Conservation (phyloP, 768 basidiomycete genomes). For the Tephrocybe sp. region DNA sequence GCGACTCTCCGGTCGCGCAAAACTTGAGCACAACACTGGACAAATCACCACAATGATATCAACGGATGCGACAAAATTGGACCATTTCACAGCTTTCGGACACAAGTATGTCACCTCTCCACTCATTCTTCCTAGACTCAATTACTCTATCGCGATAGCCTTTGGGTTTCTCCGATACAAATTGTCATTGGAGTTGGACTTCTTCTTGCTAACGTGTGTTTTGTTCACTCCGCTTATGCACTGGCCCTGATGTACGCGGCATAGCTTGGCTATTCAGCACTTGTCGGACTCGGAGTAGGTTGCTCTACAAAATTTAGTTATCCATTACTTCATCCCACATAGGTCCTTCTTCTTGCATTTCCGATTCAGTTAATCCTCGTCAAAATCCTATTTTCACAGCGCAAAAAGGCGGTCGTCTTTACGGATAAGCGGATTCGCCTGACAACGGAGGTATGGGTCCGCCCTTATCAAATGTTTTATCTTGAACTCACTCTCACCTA, state of each 20-base stretch:
- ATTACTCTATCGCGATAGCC: slow-evolving; percentile 13
- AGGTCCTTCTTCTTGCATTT: slow-evolving; percentile 46
- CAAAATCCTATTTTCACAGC: slow-evolving; percentile 37
- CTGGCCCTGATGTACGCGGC: not conserved
- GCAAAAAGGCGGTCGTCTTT: slow-evolving; percentile 43
- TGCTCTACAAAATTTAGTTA: slow-evolving; percentile 6
- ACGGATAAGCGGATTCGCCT: slow-evolving; percentile 53
- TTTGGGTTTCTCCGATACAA: slow-evolving; percentile 36
- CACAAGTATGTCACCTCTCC: slow-evolving; percentile 22
- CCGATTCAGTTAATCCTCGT: slow-evolving; percentile 46
- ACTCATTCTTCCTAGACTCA: not conserved
- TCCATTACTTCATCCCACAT: not conserved
- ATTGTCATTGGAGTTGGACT: slow-evolving; percentile 48
- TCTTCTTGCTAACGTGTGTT: slow-evolving; percentile 40
- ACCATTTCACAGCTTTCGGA: slow-evolving; percentile 26
- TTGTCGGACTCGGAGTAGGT: slow-evolving; percentile 47
- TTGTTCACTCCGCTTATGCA: slow-evolving; percentile 2
- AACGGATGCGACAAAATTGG: slow-evolving; percentile 41
- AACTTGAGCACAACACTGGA: slow-evolving; percentile 41
- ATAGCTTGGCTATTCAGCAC: slow-evolving; percentile 51
- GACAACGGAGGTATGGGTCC: slow-evolving; percentile 39
- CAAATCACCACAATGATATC: slow-evolving; percentile 49
- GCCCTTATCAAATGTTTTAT: not conserved
- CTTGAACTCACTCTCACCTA: not conserved
- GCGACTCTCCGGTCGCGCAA: slow-evolving; percentile 45